These are phyloP conservation scores for Anthracocystis setariae DNA, from an alignment of 1,284 basidiomycete species.

Conservation along the genomic window DNA sequence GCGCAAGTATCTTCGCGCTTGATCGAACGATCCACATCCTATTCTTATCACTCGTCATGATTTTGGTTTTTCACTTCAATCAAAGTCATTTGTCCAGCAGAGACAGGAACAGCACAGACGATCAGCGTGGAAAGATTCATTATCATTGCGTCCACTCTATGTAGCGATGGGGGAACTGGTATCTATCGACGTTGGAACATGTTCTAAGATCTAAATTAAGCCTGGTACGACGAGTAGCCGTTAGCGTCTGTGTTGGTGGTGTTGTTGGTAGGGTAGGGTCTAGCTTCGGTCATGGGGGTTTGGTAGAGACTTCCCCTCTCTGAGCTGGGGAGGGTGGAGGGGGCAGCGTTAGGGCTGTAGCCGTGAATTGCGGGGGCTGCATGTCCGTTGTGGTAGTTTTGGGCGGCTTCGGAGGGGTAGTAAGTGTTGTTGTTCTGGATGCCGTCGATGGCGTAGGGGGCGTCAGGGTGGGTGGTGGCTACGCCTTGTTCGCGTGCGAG, in stretches of 20 bases:
- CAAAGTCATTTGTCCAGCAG: not conserved
- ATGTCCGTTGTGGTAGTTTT: slow-evolving; percentile 16
- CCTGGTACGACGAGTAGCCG: slow-evolving; percentile 14
- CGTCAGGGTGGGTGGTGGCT: slow-evolving; percentile 6
- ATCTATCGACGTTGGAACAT: not conserved
- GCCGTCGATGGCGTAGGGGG: slow-evolving; percentile 45
- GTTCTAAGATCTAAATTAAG: not conserved
- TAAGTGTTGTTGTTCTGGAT: slow-evolving; percentile 40
- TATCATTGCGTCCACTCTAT: not conserved
- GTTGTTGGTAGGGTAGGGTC: slow-evolving; percentile 29
- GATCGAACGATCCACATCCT: not conserved
- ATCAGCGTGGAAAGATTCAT: not conserved
- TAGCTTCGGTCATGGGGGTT: slow-evolving; percentile 44
- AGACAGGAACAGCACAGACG: too few species aligned
- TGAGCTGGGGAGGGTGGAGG: slow-evolving; percentile 26
- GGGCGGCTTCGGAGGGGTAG: slow-evolving; percentile 37
- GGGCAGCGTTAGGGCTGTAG: slow-evolving; percentile 14
- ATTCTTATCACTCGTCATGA: not conserved
- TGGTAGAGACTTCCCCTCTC: slow-evolving; percentile 48
- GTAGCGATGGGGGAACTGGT: not conserved
- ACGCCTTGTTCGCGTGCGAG: slow-evolving; percentile 38
- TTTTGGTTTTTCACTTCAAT: not conserved
- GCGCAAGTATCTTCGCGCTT: slow-evolving; percentile 20
- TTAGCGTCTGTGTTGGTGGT: not conserved
- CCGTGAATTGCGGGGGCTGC: slow-evolving; percentile 8